These are phyloP conservation scores for Globisporangium yorkense DNA, from an alignment of 352 stramenopile genomes.

Conservation along the genomic window DNA sequence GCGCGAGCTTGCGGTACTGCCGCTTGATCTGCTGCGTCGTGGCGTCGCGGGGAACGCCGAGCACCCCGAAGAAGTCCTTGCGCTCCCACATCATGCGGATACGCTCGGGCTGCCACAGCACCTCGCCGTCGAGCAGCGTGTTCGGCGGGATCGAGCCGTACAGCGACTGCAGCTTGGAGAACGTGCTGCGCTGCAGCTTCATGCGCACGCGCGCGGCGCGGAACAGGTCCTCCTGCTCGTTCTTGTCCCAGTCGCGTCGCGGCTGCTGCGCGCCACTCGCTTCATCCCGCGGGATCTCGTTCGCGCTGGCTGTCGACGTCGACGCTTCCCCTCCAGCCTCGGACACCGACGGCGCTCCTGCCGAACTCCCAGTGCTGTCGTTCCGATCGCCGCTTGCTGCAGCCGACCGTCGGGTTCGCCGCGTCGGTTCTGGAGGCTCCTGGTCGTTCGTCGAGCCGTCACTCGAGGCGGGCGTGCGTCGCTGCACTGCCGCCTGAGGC, in stretches of 20 bases:
- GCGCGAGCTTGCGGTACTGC: constrained; percentile 79
- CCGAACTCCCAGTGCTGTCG: not conserved
- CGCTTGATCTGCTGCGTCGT: constrained; percentile 69
- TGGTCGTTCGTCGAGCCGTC: constrained; percentile 7
- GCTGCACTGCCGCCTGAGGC: constrained; percentile 18
- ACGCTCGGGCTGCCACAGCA: constrained; percentile 71
- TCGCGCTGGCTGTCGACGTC: too few species aligned
- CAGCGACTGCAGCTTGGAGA: constrained; percentile 28
- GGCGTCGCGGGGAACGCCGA: constrained; percentile 60
- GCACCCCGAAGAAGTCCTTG: constrained; percentile 66
- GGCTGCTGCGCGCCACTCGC: constrained; percentile 1
- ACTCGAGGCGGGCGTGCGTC: constrained; percentile 11
- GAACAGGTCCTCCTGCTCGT: constrained; percentile 76
- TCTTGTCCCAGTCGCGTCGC: constrained; percentile 26
- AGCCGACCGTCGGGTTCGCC: not conserved
- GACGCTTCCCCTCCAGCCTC: not conserved
- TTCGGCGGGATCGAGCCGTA: constrained; percentile 22
- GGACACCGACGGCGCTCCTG: too few species aligned
- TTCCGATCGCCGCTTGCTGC: not conserved
- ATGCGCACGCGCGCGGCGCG: constrained; percentile 67
- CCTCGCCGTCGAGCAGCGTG: constrained; percentile 47
- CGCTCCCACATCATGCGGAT: constrained; percentile 81
- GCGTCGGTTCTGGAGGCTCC: constrained; percentile 1
- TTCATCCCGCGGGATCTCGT: constrained; percentile 8
- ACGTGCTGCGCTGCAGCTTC: constrained; percentile 64